These are phyloP conservation scores for Neofusicoccum parvum DNA, from an alignment of 2,329 filamentous ascomycete species.

Conservation along the genomic window DNA sequence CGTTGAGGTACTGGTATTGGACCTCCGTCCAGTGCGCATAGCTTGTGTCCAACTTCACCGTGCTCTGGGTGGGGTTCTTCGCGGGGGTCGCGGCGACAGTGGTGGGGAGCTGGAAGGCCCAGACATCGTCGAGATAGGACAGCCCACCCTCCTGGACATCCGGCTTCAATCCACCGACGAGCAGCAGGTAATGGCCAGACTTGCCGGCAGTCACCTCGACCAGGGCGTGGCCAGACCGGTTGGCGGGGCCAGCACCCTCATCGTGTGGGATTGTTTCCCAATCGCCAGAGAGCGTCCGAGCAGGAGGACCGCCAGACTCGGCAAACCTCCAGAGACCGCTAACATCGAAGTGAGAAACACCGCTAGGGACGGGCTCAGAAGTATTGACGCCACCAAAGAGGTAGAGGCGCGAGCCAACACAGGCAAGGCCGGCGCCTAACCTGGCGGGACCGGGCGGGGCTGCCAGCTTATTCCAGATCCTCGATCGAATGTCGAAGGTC, in stretches of 20 bases:
- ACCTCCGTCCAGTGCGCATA: constrained; percentile 55
- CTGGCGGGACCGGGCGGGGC: constrained; percentile 42
- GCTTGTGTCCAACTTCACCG: constrained; percentile 50
- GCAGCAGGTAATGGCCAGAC: constrained; percentile 55
- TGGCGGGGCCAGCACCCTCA: constrained; percentile 40
- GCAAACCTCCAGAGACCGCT: constrained; percentile 38
- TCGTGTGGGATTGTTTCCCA: constrained; percentile 37
- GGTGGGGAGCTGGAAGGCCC: constrained; percentile 56
- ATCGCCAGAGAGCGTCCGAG: constrained; percentile 30
- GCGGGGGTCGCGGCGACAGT: constrained; percentile 48
- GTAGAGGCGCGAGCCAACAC: constrained; percentile 52
- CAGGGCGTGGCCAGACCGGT: constrained; percentile 48
- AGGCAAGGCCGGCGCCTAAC: constrained; percentile 45
- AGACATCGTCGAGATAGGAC: constrained; percentile 47
- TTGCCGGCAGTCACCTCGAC: constrained; percentile 54
- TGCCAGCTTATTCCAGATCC: constrained; percentile 55
- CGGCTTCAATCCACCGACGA: constrained; percentile 49
- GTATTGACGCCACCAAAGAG: constrained; percentile 43
- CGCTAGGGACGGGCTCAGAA: constrained; percentile 26
- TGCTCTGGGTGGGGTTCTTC: constrained; percentile 53
- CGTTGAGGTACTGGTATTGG: constrained; percentile 48
- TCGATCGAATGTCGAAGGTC: constrained; percentile 52
- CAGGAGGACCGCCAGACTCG: constrained; percentile 37
- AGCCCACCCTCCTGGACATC: constrained; percentile 17
- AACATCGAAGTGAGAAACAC: constrained; percentile 35